phyloP scores from a whole-genome alignment of 345 rosid species.

The Salix dunnii region DNA sequence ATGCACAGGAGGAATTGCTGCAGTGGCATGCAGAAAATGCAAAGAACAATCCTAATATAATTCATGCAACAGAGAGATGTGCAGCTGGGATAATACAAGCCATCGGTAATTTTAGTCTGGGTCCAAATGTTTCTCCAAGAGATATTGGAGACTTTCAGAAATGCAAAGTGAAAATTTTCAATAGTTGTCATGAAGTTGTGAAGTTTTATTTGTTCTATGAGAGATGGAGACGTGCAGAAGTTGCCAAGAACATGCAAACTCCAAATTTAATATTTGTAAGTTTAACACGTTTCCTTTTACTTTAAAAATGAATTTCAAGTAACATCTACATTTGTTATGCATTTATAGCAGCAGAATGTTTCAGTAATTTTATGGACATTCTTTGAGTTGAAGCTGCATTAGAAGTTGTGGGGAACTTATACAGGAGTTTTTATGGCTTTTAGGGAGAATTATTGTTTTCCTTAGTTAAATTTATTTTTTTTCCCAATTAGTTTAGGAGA shows the following conservation, averaged over 20 bases:
- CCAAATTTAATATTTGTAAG: slow-evolving; percentile 9
- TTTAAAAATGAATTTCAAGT: not conserved
- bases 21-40: slow-evolving; percentile 90
- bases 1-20: slow-evolving; percentile 95
- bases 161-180: slow-evolving; percentile 28
- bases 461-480: too few species aligned
- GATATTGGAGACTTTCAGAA: slow-evolving; percentile 55
- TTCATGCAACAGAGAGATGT: slow-evolving; percentile 86
- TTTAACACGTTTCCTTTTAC: not conserved
- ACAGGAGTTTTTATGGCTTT: too few species aligned
- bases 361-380: not conserved
- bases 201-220: slow-evolving; percentile 72
- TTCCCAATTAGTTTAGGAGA: too few species aligned
- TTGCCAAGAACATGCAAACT: slow-evolving; percentile 38
- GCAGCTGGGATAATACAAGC: slow-evolving; percentile 87
- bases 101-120: slow-evolving; percentile 77
- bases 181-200: slow-evolving; percentile 61
- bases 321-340: not conserved
- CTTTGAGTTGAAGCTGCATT: not conserved
- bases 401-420: not conserved
- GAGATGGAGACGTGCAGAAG: slow-evolving; percentile 85
- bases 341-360: not conserved
- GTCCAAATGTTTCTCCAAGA: slow-evolving; percentile 81
- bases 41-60: slow-evolving; percentile 62
- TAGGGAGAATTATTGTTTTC: too few species aligned